Evolutionary conservation across 2,329 filamentous ascomycete genomes (phyloP), one percentile per base, ranked within the genome.

Genomic region (Ophiocordyceps camponoti-leonardi): DNA sequence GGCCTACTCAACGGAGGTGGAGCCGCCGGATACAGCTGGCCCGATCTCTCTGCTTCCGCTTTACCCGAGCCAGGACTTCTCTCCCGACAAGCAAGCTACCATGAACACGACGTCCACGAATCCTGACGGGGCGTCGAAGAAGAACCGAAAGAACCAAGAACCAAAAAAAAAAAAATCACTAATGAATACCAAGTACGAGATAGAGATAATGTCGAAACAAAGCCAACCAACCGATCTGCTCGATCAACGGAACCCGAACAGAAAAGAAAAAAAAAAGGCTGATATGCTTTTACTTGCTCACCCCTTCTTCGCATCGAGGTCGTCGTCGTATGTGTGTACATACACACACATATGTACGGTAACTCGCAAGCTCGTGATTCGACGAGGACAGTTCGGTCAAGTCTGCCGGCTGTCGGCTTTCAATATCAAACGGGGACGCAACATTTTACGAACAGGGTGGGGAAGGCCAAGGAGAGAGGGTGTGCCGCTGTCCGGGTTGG

Each of bases 11-110:
- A 55, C 31, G 43, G 20, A 18, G 58, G 53, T 28, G 26, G 26
- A 28, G 69, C 66, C 39, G 55, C 66, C 16, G 71, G 75, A 49
- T 75, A 71, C 53, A 67, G 68, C 51, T 75, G 73, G 64, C 66
- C 72, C 6, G 63, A 67, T 40, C 62, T 67, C 33, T 62, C 67
- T 1, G 46, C 63, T 23, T 56, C 59, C 7, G 51, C 56, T 28
- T 59, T 59, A 42, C 53, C 58, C 8, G 18, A 26, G 8, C 43
- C 43, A 2, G 43, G 43, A 8, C 33, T 39, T 12, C 43, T 20
- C 18, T 31, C 30, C 12, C 43, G 43, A n/a, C 43, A 44, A n/a
- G 7, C 30, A 11, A 31, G 31, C 3, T 44, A 43, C 20, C 20
- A 43, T 23, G 42, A 44, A 23, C 20, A 44, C 23, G 30, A 37